Evolutionary conservation across 1,139 yeast species (phyloP), one percentile per base, ranked within the genome.

Genomic region (Schizosaccharomyces versatilis): DNA sequence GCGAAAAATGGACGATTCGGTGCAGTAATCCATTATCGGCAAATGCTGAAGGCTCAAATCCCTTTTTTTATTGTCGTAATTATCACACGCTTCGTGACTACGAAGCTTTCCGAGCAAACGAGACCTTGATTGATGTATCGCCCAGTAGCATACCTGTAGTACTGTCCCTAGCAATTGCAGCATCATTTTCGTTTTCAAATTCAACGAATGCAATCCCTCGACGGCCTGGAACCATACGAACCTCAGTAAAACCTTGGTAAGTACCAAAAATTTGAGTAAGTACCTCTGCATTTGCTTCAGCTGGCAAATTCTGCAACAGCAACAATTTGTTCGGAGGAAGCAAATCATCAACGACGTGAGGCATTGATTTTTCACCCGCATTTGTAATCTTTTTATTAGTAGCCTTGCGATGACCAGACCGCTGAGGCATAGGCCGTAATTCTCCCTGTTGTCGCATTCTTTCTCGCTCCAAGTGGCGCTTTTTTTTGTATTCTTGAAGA

Each of bases 131-230:
- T 38, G 63, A 63, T 3, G 60, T 57, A 12, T 67, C 75, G 9
- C 67, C 68, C 36, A 77, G 60, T 9, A 57, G 61, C 51, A 74
- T 59, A 0, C 63, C 63, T 6, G 61, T 61, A 0, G 74, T 73
- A 3, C 71, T 63, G 12, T 71, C 69, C 57, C 71, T 67, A 2
- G 76, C 77, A 1, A 62, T 65, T 0, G 72, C 67, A 0, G 84
- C 80, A 49, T 71, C 70, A 5, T 65, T 66, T 36, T 77, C 80
- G 6, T 70, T 68, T 41, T 75, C 79, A 64, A 80, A 90, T 62
- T 90, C 96, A 10, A 90, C 75, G 66, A 90, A 82, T 7, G 93
- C 94, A 55, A 90, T 75, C 3, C 64, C 64, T 49, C 76, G 74
- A 53, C 85, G 73, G 1, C 79, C 77, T 2, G 75, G 72, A 41